Percentiles rank a stretch among this genome's conserved stretches.
These are phyloP conservation scores for Rhinocladiella similis DNA, from an alignment of 2,329 filamentous ascomycete species.

Conservation along the genomic window DNA sequence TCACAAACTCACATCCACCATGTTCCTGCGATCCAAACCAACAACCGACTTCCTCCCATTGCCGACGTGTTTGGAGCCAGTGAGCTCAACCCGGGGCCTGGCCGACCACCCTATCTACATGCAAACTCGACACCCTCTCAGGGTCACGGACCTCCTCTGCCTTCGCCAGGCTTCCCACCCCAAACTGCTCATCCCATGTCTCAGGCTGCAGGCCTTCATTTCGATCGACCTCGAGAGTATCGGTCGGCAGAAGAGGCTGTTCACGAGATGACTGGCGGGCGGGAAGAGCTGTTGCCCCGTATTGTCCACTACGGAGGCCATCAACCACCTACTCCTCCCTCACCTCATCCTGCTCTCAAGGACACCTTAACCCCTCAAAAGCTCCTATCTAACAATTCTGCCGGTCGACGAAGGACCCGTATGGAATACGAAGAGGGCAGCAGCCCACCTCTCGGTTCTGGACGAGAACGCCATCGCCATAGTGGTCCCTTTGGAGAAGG, in stretches of 20 bases:
- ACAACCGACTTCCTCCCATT: slow-evolving; percentile 89
- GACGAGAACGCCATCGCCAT: slow-evolving; percentile 58
- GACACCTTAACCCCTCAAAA: slow-evolving; percentile 45
- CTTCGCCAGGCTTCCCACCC: slow-evolving; percentile 74
- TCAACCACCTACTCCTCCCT: slow-evolving; percentile 89
- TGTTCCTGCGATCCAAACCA: slow-evolving; percentile 81
- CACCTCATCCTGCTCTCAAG: slow-evolving; percentile 56
- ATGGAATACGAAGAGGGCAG: slow-evolving; percentile 89
- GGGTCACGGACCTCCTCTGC: slow-evolving; percentile 53
- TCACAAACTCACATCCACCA: slow-evolving; percentile 90
- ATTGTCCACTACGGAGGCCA: slow-evolving; percentile 94
- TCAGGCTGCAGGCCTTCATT: slow-evolving; percentile 56
- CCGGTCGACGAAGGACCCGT: slow-evolving; percentile 68
- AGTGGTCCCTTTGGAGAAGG: slow-evolving; percentile 75
- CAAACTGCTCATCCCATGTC: slow-evolving; percentile 34
- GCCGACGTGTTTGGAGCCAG: slow-evolving; percentile 88
- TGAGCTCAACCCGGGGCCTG: slow-evolving; percentile 63
- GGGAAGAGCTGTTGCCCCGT: slow-evolving; percentile 87
- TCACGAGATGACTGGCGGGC: slow-evolving; percentile 83
- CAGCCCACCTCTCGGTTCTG: slow-evolving; percentile 78
- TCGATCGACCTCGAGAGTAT: slow-evolving; percentile 75
- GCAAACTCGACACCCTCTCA: slow-evolving; percentile 58
- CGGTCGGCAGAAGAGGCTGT: slow-evolving; percentile 95
- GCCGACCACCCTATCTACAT: slow-evolving; percentile 63
- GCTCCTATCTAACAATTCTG: slow-evolving; percentile 35